phyloP scores from a whole-genome alignment of 2,329 filamentous ascomycete genomes.

The Penicillium sp. region DNA sequence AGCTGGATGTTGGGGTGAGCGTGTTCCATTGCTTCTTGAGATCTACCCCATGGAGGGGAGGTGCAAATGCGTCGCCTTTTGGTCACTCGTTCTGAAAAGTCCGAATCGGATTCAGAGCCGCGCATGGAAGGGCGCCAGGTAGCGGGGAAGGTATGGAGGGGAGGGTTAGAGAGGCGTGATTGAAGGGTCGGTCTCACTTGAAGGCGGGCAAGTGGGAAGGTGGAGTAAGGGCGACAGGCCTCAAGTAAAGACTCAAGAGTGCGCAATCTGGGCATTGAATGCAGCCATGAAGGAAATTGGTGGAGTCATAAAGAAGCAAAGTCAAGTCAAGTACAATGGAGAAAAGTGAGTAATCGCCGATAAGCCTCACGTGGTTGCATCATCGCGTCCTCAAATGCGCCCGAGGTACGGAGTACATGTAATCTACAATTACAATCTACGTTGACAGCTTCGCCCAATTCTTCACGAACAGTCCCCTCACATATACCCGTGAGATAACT shows the following conservation, averaged over 20 bases:
- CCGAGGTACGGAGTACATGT: background rate
- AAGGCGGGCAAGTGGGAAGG: conserved; percentile 16
- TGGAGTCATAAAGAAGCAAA: background rate
- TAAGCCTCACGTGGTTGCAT: conserved; percentile 28
- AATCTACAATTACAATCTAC: background rate
- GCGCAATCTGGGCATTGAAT: conserved; percentile 23
- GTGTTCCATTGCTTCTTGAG: conserved; percentile 24
- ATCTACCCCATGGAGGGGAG: conserved; percentile 21
- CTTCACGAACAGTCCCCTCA: background rate
- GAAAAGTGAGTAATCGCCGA: conserved; percentile 15
- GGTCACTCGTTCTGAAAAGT: conserved; percentile 23
- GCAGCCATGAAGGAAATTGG: conserved; percentile 12
- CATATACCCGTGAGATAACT: background rate
- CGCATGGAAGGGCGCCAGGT: conserved; percentile 28
- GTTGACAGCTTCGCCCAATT: background rate
- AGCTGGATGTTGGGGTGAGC: conserved; percentile 53
- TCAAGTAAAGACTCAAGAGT: conserved; percentile 16
- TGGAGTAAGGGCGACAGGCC: conserved; percentile 12
- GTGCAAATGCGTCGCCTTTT: conserved; percentile 36
- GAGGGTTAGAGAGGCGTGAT: conserved; percentile 10
- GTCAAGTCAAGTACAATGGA: background rate
- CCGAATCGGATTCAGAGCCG: conserved; percentile 16
- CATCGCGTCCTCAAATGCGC: conserved; percentile 14
- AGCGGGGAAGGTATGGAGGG: conserved; percentile 7
- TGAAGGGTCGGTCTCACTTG: conserved; percentile 9